Percentiles rank a stretch among this genome's conserved stretches.
Evolutionary conservation across 2,329 filamentous ascomycete genomes (phyloP).

Genomic region (Cercospora sesami): DNA sequence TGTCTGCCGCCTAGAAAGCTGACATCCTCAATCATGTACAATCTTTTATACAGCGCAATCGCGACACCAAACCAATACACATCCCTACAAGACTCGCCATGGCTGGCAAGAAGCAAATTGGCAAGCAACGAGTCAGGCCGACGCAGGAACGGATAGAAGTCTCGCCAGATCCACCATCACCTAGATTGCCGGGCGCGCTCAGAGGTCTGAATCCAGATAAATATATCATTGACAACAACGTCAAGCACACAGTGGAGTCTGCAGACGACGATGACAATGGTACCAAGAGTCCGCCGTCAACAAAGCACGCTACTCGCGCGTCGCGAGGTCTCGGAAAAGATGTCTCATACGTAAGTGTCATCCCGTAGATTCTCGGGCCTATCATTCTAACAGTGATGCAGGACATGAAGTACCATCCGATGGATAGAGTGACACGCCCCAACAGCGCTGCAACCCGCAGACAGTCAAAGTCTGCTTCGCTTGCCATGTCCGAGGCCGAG

Average conservation of each 20-base stretch:
- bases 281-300: background rate
- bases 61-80: background rate
- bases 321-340: constrained; percentile 20
- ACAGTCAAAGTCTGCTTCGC: constrained; percentile 19
- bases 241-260: constrained; percentile 12
- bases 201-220: constrained; percentile 20
- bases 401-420: constrained; percentile 30
- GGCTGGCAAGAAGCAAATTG: background rate
- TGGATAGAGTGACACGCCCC: constrained; percentile 31
- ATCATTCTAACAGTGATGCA: background rate
- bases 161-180: background rate
- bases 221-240: constrained; percentile 14
- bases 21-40: background rate
- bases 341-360: constrained; percentile 4
- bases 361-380: background rate
- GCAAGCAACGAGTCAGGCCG: background rate
- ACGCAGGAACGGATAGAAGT: background rate
- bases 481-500: constrained; percentile 1
- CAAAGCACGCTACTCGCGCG: constrained; percentile 23
- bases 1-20: background rate
- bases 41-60: too few species aligned
- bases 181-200: constrained; percentile 3
- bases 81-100: background rate
- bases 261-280: constrained; percentile 3
- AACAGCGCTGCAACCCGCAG: constrained; percentile 20